Base-by-base conservation (phyloP, 1,139 yeast species). In the Lizanozyma gosingica region DNA sequence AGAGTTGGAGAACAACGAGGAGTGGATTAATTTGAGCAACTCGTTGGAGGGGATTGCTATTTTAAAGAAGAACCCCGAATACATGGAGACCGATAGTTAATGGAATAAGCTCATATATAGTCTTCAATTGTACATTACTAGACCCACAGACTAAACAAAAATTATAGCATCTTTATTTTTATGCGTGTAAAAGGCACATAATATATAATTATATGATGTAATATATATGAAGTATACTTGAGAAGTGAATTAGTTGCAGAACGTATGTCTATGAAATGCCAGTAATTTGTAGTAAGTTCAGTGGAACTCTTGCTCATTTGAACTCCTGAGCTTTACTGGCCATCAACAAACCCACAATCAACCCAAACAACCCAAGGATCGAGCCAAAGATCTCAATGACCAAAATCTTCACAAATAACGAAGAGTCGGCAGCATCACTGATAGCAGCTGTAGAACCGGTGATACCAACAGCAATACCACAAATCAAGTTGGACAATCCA, bases 391-490 rank as follows among this genome's bases (percentile, higher is more conserved):
- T 92, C 69, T 92, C 99, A 54, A 92, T 85, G 48, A 92, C 98
- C 54, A 92, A 78, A 45, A 94, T 92, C 69, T 94, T 94, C 47
- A 92, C 98, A 57, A 94, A 94, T 50, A 94, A 73, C 3, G 96
- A 77, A 32, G 96, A 78, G 67, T 94, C 97, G 14, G 98, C 97
- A 33, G 99, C 99, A 65, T 94, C 99, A 40, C 95, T 80, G 47
- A 94, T 79, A 37, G 99, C 99, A 37, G 98, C 98, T 22, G 97
- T 92, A 18, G 97, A 83, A 39, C 99, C 99, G 17, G 98, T 92
- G 46, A 94, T 76, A 48, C 99, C 99, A 39, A 94, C 99, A 9
- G 97, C 92, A 45, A 94, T 73, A 65, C 99, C 99, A 73, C 99
- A 94, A 46, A 92, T 83, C 58, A 94, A 75, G 62, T 94, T 94